Base-by-base conservation (phyloP, 768 basidiomycete species). In the Xerocomellus chrysenteron region DNA sequence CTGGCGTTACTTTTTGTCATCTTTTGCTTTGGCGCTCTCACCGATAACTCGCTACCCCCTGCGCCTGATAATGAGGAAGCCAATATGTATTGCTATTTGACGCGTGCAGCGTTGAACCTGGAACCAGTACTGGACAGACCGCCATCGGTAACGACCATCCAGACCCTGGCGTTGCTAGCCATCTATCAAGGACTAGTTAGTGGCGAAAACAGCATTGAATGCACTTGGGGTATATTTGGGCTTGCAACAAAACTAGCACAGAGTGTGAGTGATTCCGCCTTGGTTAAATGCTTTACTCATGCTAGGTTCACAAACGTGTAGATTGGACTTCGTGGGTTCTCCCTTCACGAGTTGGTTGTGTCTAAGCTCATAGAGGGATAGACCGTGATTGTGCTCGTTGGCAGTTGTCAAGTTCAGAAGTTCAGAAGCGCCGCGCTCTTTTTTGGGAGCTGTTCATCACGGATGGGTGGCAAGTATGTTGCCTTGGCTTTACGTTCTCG, bases 381-480 rank as follows among this genome's bases (percentile, higher is more conserved):
- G 87, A 89, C 62, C 85, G 86, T 9, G 87, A 89, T 65, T 85
- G 85, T 65, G 86, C 86, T 6, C 77, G 87, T 32, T 89, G 86
- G 85, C 80, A 82, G 37, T 68, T 89, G 19, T 60, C 80, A 6
- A 78, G 79, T 4, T 75, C 78, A 2, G 87, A 87, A 63, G 84
- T 88, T 5, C 86, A 89, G 72, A 87, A 87, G 67, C 80, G 87
- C 5, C 79, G 87, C 32, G 80, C 83, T 1, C 67, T 88, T 24
- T 88, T 88, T 62, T 88, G 87, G 87, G 87, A 89, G 57, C 57
- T 88, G 30, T 87, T 86, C 61, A 84, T 87, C 59, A 85, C 86
- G 0, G 87, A 88, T 66, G 83, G 83, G 57, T 88, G 86, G 85
- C 85, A 86, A 79, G 87, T 86, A 56, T 16, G 78, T 62, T 24